Percentiles rank a stretch among this genome's conserved stretches.
phyloP scores from a whole-genome alignment of 768 basidiomycete genomes.

The Boletus rubescentipes region DNA sequence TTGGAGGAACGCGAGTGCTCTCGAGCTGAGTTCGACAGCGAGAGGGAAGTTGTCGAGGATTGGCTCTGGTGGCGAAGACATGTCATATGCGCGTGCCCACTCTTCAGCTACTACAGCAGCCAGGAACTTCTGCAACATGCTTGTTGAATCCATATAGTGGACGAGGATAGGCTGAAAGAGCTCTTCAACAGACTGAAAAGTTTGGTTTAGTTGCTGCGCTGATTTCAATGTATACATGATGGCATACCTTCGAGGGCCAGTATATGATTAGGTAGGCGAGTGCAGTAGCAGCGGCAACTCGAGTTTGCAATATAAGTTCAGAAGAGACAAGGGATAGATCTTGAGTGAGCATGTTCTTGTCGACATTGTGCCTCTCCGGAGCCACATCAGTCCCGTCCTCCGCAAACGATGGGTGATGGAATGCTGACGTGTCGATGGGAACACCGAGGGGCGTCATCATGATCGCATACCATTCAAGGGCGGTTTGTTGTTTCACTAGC shows the following conservation, averaged over 20 bases:
- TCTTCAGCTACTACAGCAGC: slow-evolving; percentile 87
- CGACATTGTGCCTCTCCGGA: slow-evolving; percentile 85
- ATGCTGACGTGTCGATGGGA: slow-evolving; percentile 65
- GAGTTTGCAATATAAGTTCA: slow-evolving; percentile 76
- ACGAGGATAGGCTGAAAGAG: slow-evolving; percentile 72
- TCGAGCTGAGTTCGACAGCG: slow-evolving; percentile 66
- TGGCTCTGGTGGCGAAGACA: slow-evolving; percentile 31
- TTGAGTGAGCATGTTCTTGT: slow-evolving; percentile 92
- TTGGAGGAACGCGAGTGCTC: slow-evolving; percentile 73
- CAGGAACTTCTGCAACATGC: slow-evolving; percentile 89
- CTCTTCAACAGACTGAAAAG: slow-evolving; percentile 49
- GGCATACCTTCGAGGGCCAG: slow-evolving; percentile 61
- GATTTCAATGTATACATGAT: background rate
- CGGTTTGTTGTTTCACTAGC: slow-evolving; percentile 55
- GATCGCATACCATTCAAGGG: slow-evolving; percentile 83
- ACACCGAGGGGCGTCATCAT: slow-evolving; percentile 89
- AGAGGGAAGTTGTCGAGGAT: slow-evolving; percentile 58
- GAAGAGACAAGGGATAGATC: slow-evolving; percentile 79
- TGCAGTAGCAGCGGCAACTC: slow-evolving; percentile 75
- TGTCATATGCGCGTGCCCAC: slow-evolving; percentile 72
- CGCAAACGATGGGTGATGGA: slow-evolving; percentile 61
- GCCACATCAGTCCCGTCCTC: slow-evolving; percentile 42
- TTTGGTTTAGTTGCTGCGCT: background rate
- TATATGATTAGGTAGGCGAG: slow-evolving; percentile 65
- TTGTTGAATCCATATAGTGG: slow-evolving; percentile 82